phyloP scores from a whole-genome alignment of 2,329 filamentous ascomycete genomes.

The Didymella glomerata region DNA sequence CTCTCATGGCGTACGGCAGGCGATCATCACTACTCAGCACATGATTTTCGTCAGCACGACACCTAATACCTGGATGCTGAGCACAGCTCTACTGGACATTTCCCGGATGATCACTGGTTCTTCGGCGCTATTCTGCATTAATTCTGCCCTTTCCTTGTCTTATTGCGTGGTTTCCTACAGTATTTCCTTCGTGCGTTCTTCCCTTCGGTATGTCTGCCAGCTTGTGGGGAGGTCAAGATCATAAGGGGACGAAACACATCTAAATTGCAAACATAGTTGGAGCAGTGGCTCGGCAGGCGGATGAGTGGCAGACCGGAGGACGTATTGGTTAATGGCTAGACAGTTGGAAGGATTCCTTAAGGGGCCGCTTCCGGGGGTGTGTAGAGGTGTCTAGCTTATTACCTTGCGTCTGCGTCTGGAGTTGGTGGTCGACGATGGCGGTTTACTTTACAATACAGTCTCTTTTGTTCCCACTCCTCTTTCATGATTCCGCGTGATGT shows the following conservation, averaged over 20 bases:
- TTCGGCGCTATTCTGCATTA: slow-evolving; percentile 42
- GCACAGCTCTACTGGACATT: slow-evolving; percentile 40
- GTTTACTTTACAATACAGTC: slow-evolving; percentile 28
- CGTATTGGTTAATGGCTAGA: slow-evolving; percentile 34
- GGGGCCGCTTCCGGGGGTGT: slow-evolving; percentile 44
- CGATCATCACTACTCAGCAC: slow-evolving; percentile 32
- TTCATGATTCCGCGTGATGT: slow-evolving; percentile 1
- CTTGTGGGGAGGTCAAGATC: slow-evolving; percentile 53
- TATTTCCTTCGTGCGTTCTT: slow-evolving; percentile 45
- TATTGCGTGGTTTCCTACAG: slow-evolving; percentile 30
- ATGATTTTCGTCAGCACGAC: slow-evolving; percentile 27
- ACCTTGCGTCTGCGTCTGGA: slow-evolving; percentile 32
- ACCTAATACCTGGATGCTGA: slow-evolving; percentile 33
- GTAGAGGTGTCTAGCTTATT: slow-evolving; percentile 37
- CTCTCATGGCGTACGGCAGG: slow-evolving; percentile 34
- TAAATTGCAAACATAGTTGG: slow-evolving; percentile 47
- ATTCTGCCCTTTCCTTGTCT: slow-evolving; percentile 43
- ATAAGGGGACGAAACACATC: slow-evolving; percentile 49
- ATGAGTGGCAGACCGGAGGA: slow-evolving; percentile 34
- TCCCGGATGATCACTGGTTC: slow-evolving; percentile 41
- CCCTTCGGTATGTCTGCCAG: slow-evolving; percentile 52
- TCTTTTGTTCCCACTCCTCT: slow-evolving; percentile 12
- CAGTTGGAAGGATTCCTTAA: slow-evolving; percentile 24
- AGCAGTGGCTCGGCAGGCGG: slow-evolving; percentile 26
- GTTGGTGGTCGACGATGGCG: slow-evolving; percentile 14